phyloP scores from a whole-genome alignment of 768 basidiomycete species.

The Phylloporus arenicola region DNA sequence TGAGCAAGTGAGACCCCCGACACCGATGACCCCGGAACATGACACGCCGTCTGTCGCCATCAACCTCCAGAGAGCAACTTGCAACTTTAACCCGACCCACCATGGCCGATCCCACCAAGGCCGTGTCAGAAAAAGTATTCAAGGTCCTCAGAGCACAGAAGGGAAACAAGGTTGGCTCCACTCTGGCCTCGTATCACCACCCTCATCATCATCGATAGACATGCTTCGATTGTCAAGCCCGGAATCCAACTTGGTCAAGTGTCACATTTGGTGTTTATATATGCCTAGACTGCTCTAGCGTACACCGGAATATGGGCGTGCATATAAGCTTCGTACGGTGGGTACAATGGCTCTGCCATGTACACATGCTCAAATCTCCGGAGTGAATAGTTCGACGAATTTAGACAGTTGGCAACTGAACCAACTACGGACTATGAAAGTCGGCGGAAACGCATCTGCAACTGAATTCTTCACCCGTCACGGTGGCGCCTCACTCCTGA shows the following conservation, averaged over 20 bases:
- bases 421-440: conserved; percentile 94
- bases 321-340: conserved; percentile 97
- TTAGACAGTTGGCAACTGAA: conserved; percentile 89
- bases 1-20: conserved; percentile 8
- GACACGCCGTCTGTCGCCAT: conserved; percentile 10
- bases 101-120: conserved; percentile 77
- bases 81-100: conserved; percentile 1
- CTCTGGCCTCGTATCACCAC: neutral
- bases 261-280: conserved; percentile 97
- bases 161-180: conserved; percentile 68
- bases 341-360: conserved; percentile 20
- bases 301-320: conserved; percentile 95
- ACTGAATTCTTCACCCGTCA: conserved; percentile 88
- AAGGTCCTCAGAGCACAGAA: conserved; percentile 77
- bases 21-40: conserved; percentile 19
- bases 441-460: conserved; percentile 85
- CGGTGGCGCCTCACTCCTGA: conserved; percentile 66
- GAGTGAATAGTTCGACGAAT: conserved; percentile 76
- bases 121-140: conserved; percentile 85
- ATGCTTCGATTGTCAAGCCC: conserved; percentile 93
- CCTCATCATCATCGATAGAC: conserved; percentile 39
- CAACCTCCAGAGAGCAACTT: conserved; percentile 5
- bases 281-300: conserved; percentile 92
- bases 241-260: conserved; percentile 97
- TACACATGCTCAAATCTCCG: conserved; percentile 11